These are phyloP conservation scores for Gyromitra esculenta DNA, from an alignment of 2,329 filamentous ascomycete genomes.

Conservation along the genomic window DNA sequence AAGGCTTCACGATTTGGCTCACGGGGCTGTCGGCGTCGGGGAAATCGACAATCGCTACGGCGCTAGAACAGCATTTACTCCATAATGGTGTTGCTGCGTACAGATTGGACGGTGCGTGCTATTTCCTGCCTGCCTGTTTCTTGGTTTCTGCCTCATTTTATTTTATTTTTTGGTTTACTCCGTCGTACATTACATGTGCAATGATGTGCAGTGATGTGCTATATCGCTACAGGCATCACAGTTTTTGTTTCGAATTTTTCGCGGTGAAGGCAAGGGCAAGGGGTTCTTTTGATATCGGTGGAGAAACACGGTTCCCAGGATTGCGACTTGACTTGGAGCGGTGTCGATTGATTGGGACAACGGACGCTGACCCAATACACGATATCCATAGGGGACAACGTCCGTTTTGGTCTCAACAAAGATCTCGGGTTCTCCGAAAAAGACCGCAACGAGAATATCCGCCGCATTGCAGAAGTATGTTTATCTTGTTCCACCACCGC, in stretches of 20 bases:
- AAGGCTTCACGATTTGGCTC: constrained; percentile 96
- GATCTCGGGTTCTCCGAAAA: constrained; percentile 93
- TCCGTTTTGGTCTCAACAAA: constrained; percentile 97
- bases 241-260: constrained; percentile 40
- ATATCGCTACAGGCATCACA: constrained; percentile 32
- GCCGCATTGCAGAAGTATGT: constrained; percentile 83
- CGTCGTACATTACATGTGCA: constrained; percentile 11
- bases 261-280: constrained; percentile 8
- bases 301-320: constrained; percentile 23
- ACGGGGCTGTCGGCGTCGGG: constrained; percentile 95
- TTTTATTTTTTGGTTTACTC: neutral
- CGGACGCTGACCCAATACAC: constrained; percentile 28
- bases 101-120: constrained; percentile 75
- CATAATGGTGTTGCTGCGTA: constrained; percentile 85
- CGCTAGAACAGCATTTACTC: constrained; percentile 94
- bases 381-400: constrained; percentile 75
- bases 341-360: constrained; percentile 25
- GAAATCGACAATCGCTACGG: constrained; percentile 96
- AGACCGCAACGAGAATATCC: constrained; percentile 97
- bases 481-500: constrained; percentile 9
- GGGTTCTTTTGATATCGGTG: constrained; percentile 20
- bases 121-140: constrained; percentile 29
- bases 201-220: constrained; percentile 17
- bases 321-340: constrained; percentile 16
- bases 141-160: constrained; percentile 25